A percentile compares a stretch with the other conserved stretches of the same genome.
Conservation (phyloP, 2,329 filamentous ascomycete species). For the Lecanicillium sp. region DNA sequence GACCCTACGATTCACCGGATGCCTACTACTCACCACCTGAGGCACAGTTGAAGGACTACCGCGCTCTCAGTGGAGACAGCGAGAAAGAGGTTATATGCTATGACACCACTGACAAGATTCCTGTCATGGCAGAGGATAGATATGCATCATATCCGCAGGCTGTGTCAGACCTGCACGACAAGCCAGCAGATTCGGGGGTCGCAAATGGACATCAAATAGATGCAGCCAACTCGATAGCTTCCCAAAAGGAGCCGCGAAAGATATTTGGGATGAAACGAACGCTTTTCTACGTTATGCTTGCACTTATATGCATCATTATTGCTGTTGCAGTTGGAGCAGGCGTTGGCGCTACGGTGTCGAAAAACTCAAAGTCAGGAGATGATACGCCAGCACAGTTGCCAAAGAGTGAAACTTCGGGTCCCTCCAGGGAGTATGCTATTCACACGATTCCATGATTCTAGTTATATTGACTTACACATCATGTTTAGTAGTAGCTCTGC, state of each 20-base stretch:
- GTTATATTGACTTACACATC: neutral
- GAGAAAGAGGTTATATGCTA: no score
- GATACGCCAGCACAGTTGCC: neutral
- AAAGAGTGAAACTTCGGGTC: neutral
- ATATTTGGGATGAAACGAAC: slow-evolving; percentile 5
- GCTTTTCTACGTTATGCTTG: slow-evolving; percentile 4
- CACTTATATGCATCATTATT: slow-evolving; percentile 2
- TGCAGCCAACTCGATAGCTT: no score
- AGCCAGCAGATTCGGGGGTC: no score
- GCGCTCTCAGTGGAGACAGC: no score
- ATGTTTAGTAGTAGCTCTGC: neutral
- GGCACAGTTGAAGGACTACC: no score
- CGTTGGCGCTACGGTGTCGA: slow-evolving; percentile 2
- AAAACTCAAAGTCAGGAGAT: neutral
- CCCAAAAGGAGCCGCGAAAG: neutral
- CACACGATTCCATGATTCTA: neutral
- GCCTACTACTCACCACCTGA: no score
- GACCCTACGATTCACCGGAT: no score
- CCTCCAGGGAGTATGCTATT: neutral
- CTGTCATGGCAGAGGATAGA: no score
- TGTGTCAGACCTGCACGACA: no score
- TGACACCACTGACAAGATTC: no score
- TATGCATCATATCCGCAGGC: no score
- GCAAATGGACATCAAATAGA: no score
- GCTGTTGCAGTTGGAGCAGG: slow-evolving; percentile 8